These are phyloP conservation scores for Rhynchosporium graminicola DNA, from an alignment of 2,329 filamentous ascomycete species.

Conservation along the genomic window DNA sequence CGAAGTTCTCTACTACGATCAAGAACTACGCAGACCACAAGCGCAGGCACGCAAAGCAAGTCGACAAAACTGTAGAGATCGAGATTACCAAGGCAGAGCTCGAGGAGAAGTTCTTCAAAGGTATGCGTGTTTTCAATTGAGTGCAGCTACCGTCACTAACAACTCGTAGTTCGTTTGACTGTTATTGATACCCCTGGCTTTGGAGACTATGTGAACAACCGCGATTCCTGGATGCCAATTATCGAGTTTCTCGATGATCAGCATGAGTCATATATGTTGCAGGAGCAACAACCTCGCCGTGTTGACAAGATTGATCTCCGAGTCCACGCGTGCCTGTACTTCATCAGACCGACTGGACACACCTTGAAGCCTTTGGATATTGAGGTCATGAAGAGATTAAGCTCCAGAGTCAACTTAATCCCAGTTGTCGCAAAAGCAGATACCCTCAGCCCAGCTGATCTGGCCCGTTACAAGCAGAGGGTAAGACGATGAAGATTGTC, in stretches of 20 bases:
- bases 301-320: conserved; percentile 99
- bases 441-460: conserved; percentile 88
- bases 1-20: conserved; percentile 91
- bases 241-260: conserved; percentile 99
- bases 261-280: conserved; percentile 99
- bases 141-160: conserved; percentile 25
- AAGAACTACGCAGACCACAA: conserved; percentile 99
- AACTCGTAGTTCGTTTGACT: conserved; percentile 79
- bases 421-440: conserved; percentile 98
- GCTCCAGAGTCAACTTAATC: conserved; percentile 96
- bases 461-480: conserved; percentile 92
- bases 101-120: conserved; percentile 99
- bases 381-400: conserved; percentile 99
- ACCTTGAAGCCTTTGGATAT: conserved; percentile 98
- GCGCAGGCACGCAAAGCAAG: conserved; percentile 97
- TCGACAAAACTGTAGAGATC: conserved; percentile 99
- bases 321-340: conserved; percentile 98
- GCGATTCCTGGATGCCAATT: conserved; percentile 99
- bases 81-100: conserved; percentile 99
- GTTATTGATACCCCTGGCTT: conserved; percentile 99
- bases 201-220: conserved; percentile 99
- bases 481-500: conserved; percentile 53
- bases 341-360: conserved; percentile 97
- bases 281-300: conserved; percentile 98
- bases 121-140: conserved; percentile 49